Base-by-base conservation (phyloP, 805 yeast species). In the Pichia insulana region DNA sequence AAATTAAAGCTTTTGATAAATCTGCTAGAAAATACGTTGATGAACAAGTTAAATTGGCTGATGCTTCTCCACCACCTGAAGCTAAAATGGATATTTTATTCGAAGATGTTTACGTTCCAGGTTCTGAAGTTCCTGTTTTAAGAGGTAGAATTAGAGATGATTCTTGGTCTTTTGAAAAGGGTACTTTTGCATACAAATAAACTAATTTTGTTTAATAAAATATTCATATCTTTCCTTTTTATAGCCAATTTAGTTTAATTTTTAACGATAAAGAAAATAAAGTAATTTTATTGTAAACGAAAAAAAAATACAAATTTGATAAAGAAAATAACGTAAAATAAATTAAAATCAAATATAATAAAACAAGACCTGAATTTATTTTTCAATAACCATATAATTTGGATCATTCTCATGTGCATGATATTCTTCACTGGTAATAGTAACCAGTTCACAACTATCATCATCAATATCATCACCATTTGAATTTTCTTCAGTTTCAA, bases 61-160 rank as follows among this genome's bases (percentile, higher is more conserved):
- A 89, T 69, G 83, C 82, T 47, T 80, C 92, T 57, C 84, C 95
- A 55, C 84, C 94, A 52, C 98, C 98, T 52, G 96, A 87, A 67
- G 94, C 96, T 51, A 84, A 81, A 71, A 79, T 90, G 79, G 87
- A 86, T 63, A 86, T 86, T 64, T 74, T 92, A 64, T 92, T 89
- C 67, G 96, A 88, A 73, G 97, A 92, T 63, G 96, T 90, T 50
- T 92, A 92, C 69, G 90, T 83, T 59, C 87, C 82, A 68, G 98
- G 98, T 50, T 71, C 90, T 47, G 97, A 92, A 74, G 76, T 84
- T 45, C 89, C 92, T 57, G 82, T 78, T 53, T 77, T 89, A 67
- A 86, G 98, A 76, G 98, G 98, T 51, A 85, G 98, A 76, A 81
- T 89, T 59, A 82, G 94, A 54, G 94, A 86, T 57, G 98, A 90